Evolutionary conservation across 176 grass and related monocot species (phyloP).

Genomic region (Cocos nucifera): DNA sequence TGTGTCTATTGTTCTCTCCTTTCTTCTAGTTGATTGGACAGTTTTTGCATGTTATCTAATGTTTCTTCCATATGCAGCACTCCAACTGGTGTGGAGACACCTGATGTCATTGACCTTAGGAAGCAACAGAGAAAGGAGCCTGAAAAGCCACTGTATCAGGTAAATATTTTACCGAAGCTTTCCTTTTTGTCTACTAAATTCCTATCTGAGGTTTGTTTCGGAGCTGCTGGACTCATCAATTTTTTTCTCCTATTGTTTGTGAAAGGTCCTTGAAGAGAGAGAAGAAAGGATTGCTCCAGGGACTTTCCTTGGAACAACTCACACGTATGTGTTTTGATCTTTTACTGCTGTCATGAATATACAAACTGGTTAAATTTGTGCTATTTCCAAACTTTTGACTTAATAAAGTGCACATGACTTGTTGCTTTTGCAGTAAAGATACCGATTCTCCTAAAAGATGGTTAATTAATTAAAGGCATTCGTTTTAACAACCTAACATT

Average conservation of each 20-base stretch:
- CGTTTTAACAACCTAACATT: too few species aligned
- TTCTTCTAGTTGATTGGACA: conserved; percentile 1
- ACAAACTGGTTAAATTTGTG: too few species aligned
- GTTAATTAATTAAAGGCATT: too few species aligned
- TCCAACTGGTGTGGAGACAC: conserved; percentile 80
- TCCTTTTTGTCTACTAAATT: not conserved
- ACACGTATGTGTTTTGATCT: conserved; percentile 35
- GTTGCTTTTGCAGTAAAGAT: too few species aligned
- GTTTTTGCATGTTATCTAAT: not conserved
- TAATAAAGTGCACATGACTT: too few species aligned
- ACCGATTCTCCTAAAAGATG: too few species aligned
- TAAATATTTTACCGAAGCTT: conserved; percentile 16
- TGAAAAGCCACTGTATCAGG: conserved; percentile 75
- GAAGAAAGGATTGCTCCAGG: conserved; percentile 32
- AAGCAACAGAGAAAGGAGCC: conserved; percentile 93
- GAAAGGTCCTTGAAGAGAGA: conserved; percentile 56
- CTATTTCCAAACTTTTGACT: too few species aligned
- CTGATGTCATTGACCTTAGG: conserved; percentile 44
- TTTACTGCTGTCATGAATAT: too few species aligned
- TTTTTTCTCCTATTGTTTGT: too few species aligned
- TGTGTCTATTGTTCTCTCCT: conserved; percentile 17
- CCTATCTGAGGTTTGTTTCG: not conserved
- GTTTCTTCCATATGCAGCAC: conserved; percentile 41
- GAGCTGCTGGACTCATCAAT: too few species aligned
- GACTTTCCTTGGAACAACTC: conserved; percentile 50